Conservation (phyloP, 1,139 yeast species). For the Eremothecium gossypii region DNA sequence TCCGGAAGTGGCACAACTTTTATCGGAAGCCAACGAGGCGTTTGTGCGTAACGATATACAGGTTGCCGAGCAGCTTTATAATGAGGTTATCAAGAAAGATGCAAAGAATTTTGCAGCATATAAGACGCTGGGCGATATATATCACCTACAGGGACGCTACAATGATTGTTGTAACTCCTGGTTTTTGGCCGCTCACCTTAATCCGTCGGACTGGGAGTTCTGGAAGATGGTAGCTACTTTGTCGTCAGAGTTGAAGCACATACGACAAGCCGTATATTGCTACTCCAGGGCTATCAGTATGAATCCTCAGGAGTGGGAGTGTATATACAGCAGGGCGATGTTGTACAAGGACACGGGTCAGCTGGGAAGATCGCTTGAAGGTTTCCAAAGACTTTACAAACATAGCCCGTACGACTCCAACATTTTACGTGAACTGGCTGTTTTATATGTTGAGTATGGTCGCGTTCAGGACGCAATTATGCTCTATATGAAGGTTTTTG, state of each 20-base stretch:
- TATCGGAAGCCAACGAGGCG: constrained; percentile 72
- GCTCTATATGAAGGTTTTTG: constrained; percentile 59
- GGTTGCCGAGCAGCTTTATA: constrained; percentile 55
- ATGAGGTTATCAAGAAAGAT: constrained; percentile 70
- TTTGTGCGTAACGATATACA: constrained; percentile 60
- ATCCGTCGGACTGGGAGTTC: constrained; percentile 65
- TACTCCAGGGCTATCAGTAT: constrained; percentile 63
- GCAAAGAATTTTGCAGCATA: constrained; percentile 75
- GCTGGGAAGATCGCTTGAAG: constrained; percentile 64
- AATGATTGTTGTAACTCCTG: constrained; percentile 74
- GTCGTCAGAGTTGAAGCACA: constrained; percentile 60
- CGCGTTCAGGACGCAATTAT: constrained; percentile 74
- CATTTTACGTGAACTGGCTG: constrained; percentile 65
- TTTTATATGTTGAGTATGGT: constrained; percentile 65
- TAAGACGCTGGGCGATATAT: constrained; percentile 77
- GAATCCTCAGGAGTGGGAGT: constrained; percentile 45
- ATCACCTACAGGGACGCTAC: constrained; percentile 54
- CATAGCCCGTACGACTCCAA: constrained; percentile 53
- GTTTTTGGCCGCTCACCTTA: constrained; percentile 76
- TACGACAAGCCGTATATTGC: constrained; percentile 76
- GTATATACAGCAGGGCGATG: constrained; percentile 52
- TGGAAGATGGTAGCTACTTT: constrained; percentile 82
- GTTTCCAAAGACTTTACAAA: constrained; percentile 54
- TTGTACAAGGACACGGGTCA: constrained; percentile 58
- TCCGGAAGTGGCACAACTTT: constrained; percentile 57